A percentile compares a stretch with the other conserved stretches of the same genome.
These are phyloP conservation scores for Plasmodium berghei DNA, from an alignment of 169 alveolate genomes.

Conservation along the genomic window DNA sequence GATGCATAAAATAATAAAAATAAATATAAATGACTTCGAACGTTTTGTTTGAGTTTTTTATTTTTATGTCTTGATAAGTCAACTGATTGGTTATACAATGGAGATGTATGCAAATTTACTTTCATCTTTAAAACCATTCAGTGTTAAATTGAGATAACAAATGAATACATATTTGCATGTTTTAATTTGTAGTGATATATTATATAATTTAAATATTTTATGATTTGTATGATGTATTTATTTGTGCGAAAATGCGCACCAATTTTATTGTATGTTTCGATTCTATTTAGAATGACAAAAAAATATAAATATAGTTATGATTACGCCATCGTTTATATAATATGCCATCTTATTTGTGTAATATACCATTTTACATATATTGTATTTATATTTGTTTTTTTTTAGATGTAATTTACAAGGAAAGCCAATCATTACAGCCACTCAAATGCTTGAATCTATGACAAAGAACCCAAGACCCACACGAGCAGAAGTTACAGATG, in stretches of 20 bases:
- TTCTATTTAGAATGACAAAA: too few species aligned
- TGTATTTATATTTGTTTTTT: neutral
- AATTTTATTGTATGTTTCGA: too few species aligned
- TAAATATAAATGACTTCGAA: slow-evolving; percentile 16
- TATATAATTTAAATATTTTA: neutral
- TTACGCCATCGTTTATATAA: too few species aligned
- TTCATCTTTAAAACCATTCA: slow-evolving; percentile 41
- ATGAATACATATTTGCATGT: neutral
- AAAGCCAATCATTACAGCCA: slow-evolving; percentile 98
- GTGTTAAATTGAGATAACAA: slow-evolving; percentile 73
- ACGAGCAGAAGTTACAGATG: slow-evolving; percentile 99
- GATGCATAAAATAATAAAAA: slow-evolving; percentile 64
- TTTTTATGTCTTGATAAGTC: slow-evolving; percentile 56
- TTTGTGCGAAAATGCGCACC: neutral
- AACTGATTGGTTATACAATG: slow-evolving; percentile 51
- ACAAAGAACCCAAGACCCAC: slow-evolving; percentile 97
- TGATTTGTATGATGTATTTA: neutral
- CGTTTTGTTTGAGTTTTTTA: slow-evolving; percentile 66
- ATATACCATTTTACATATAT: neutral
- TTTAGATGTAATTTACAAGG: slow-evolving; percentile 93
- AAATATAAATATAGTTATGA: too few species aligned
- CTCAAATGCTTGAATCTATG: slow-evolving; percentile 99
- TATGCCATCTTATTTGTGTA: neutral
- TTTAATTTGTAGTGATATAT: neutral
- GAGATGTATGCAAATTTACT: neutral